A percentile compares a stretch with the other conserved stretches of the same genome.
These are phyloP conservation scores for Cercophora sp. DNA, from an alignment of 495 filamentous ascomycete genomes.

Conservation along the genomic window DNA sequence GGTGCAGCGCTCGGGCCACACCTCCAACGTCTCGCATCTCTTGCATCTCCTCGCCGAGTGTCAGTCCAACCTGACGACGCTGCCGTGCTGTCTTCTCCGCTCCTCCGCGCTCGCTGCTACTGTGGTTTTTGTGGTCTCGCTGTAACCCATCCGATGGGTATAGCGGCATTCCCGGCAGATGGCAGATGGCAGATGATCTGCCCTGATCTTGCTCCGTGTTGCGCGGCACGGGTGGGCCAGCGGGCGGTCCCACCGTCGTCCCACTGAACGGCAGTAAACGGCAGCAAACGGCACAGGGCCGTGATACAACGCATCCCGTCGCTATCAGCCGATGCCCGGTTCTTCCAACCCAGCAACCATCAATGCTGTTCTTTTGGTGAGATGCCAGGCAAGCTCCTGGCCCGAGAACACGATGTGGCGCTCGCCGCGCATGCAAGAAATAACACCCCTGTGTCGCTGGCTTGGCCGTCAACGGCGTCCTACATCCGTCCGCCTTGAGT, in stretches of 20 bases:
- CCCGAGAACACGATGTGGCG: neutral
- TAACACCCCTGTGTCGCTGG: neutral
- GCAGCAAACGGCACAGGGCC: neutral
- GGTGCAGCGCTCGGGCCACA: neutral
- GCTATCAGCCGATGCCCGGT: neutral
- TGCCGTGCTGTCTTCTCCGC: neutral
- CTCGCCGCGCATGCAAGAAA: conserved; percentile 6
- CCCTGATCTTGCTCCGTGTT: no score
- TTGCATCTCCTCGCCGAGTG: neutral
- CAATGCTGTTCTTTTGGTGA: neutral
- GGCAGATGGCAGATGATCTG: no score
- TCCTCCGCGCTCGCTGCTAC: neutral
- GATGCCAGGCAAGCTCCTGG: neutral
- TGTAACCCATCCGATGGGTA: neutral
- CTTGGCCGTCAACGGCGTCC: neutral
- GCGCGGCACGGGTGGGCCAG: neutral
- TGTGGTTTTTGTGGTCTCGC: neutral
- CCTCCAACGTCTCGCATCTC: neutral
- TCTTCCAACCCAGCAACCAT: neutral
- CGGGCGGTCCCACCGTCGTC: neutral
- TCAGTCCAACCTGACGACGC: neutral
- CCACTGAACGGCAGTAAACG: neutral
- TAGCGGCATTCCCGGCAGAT: neutral
- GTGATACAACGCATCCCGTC: neutral
- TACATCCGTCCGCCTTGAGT: neutral